Conservation (phyloP, 768 basidiomycete species). For the Naganishia friedmannii region DNA sequence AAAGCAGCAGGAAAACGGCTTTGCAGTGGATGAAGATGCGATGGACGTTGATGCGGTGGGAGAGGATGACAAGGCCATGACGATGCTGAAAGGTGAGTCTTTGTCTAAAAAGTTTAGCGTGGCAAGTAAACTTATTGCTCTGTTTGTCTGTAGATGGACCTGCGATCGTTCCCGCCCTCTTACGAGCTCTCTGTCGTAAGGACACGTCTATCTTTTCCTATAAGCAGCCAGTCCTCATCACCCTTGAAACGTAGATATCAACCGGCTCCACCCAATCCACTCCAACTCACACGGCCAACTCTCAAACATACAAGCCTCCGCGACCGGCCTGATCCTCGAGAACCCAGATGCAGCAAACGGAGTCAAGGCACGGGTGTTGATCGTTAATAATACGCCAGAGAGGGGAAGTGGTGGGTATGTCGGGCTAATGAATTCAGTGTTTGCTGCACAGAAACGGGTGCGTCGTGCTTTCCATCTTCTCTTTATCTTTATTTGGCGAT, state of each 20-base stretch:
- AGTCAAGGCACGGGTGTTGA: conserved; percentile 62
- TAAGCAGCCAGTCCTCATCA: conserved; percentile 49
- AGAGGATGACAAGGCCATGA: conserved; percentile 47
- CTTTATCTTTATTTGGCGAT: too few relatives aligned
- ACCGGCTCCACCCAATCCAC: conserved; percentile 57
- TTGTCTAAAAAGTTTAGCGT: background rate
- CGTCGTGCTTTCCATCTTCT: conserved; percentile 43
- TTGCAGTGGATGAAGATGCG: conserved; percentile 50
- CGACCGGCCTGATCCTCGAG: conserved; percentile 36
- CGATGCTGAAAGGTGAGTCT: conserved; percentile 49
- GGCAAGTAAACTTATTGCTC: too few relatives aligned
- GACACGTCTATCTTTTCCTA: too few relatives aligned
- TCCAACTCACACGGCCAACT: conserved; percentile 27
- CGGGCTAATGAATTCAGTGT: conserved; percentile 98
- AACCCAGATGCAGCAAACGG: background rate
- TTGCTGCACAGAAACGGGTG: conserved; percentile 95
- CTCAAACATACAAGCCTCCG: conserved; percentile 37
- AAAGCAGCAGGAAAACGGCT: conserved; percentile 48
- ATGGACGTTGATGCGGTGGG: conserved; percentile 54
- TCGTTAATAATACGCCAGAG: conserved; percentile 85
- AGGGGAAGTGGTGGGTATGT: conserved; percentile 68
- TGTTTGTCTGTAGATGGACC: conserved; percentile 39
- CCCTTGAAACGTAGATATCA: conserved; percentile 61
- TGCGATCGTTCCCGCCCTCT: conserved; percentile 78
- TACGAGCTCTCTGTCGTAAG: conserved; percentile 88